A percentile compares a stretch with the other conserved stretches of the same genome.
These are phyloP conservation scores for Nitzschia sp. DNA, from an alignment of 108 stramenopile genomes.

Conservation along the genomic window DNA sequence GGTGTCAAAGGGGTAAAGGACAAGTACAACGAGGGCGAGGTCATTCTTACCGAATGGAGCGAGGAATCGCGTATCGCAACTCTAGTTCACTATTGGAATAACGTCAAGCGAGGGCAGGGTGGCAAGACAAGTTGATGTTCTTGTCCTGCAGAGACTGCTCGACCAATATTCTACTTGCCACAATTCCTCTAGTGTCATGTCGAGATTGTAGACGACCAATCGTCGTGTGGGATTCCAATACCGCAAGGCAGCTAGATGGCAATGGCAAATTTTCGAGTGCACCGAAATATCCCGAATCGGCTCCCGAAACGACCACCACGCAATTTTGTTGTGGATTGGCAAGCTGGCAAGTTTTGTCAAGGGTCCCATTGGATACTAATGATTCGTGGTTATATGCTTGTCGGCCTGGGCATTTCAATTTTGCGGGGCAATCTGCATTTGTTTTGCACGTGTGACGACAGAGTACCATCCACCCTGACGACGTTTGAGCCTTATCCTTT, in stretches of 20 bases:
- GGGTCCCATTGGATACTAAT: not conserved
- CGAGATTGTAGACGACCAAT: slow-evolving; percentile 41
- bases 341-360: not conserved
- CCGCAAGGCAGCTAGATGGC: slow-evolving; percentile 28
- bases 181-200: slow-evolving; percentile 14
- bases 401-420: slow-evolving; percentile 5
- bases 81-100: too few relatives aligned
- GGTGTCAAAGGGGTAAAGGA: too few relatives aligned
- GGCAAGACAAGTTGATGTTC: too few relatives aligned
- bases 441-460: slow-evolving; percentile 22
- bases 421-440: slow-evolving; percentile 19
- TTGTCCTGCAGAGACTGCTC: too few relatives aligned
- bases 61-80: too few relatives aligned
- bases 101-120: too few relatives aligned
- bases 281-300: slow-evolving; percentile 18
- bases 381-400: too few relatives aligned
- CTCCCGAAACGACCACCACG: slow-evolving; percentile 37
- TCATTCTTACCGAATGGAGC: too few relatives aligned
- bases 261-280: slow-evolving; percentile 36
- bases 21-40: too few relatives aligned
- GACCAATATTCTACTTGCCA: slow-evolving; percentile 19
- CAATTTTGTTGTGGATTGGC: not conserved
- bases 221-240: slow-evolving; percentile 34
- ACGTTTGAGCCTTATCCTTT: not conserved
- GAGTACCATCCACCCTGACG: slow-evolving; percentile 27